phyloP scores from a whole-genome alignment of 208 protist genomes.

The Trypanosoma platydactyli region DNA sequence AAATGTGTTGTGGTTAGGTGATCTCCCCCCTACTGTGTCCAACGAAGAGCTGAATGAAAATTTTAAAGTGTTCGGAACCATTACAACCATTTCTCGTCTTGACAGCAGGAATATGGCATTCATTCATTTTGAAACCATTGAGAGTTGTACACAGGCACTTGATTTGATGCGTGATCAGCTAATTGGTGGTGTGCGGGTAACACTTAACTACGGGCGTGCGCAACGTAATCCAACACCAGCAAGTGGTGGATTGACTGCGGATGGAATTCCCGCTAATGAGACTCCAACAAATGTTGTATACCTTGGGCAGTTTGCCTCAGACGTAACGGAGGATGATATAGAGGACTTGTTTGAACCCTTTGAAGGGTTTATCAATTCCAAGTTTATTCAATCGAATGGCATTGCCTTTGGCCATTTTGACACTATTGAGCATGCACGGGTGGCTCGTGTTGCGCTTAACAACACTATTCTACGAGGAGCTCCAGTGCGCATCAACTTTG shows the following conservation, averaged over 20 bases:
- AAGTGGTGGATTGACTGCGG: conserved; percentile 20
- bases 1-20: conserved; percentile 83
- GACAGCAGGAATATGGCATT: conserved; percentile 77
- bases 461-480: conserved; percentile 58
- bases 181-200: conserved; percentile 69
- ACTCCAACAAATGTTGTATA: conserved; percentile 85
- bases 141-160: conserved; percentile 81
- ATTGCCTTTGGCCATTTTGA: conserved; percentile 90
- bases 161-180: conserved; percentile 68
- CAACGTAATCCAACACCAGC: conserved; percentile 30
- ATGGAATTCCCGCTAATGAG: conserved; percentile 66
- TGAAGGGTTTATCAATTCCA: conserved; percentile 86
- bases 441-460: conserved; percentile 55
- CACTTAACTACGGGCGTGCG: conserved; percentile 83
- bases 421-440: conserved; percentile 57
- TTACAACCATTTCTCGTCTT: conserved; percentile 67
- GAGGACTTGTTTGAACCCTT: conserved; percentile 66
- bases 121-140: conserved; percentile 80
- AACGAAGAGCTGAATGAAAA: conserved; percentile 71
- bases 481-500: conserved; percentile 80
- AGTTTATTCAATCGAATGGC: conserved; percentile 56
- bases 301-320: conserved; percentile 70
- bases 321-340: conserved; percentile 65
- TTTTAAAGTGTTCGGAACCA: conserved; percentile 77
- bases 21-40: conserved; percentile 64